Percentiles rank a stretch among this genome's conserved stretches.
Evolutionary conservation across 768 basidiomycete species (phyloP).

Genomic region (Hemileccinum rubropunctum): DNA sequence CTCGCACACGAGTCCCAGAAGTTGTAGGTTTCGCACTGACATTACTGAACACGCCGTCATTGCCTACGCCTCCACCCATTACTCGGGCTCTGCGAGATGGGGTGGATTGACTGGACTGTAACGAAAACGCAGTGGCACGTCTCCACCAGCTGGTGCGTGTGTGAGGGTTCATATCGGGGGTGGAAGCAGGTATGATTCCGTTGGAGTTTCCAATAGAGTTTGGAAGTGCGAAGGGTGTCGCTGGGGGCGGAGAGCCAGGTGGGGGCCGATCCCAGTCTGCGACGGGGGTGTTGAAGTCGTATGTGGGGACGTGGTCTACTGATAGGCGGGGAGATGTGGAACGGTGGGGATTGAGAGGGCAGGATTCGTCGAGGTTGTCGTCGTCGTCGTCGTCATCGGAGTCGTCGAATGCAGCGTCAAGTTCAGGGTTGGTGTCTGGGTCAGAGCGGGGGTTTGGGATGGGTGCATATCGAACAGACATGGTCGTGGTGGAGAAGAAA

Average conservation of each 20-base stretch:
- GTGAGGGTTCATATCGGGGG: slow-evolving; percentile 25
- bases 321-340: slow-evolving; percentile 28
- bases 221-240: slow-evolving; percentile 61
- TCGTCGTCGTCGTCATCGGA: slow-evolving; percentile 66
- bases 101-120: slow-evolving; percentile 42
- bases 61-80: slow-evolving; percentile 65
- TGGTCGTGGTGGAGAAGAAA: slow-evolving; percentile 15
- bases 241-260: slow-evolving; percentile 76
- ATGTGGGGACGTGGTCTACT: slow-evolving; percentile 40
- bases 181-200: slow-evolving; percentile 56
- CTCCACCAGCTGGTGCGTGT: slow-evolving; percentile 48
- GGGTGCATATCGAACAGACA: slow-evolving; percentile 66
- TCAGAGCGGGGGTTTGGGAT: slow-evolving; percentile 57
- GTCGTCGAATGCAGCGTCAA: slow-evolving; percentile 87
- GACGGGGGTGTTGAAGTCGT: slow-evolving; percentile 73
- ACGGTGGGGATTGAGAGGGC: slow-evolving; percentile 45
- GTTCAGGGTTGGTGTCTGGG: slow-evolving; percentile 51
- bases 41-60: slow-evolving; percentile 95
- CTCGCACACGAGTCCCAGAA: slow-evolving; percentile 52
- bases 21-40: slow-evolving; percentile 81
- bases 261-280: slow-evolving; percentile 76
- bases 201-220: slow-evolving; percentile 76
- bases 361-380: slow-evolving; percentile 43
- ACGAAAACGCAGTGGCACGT: slow-evolving; percentile 55
- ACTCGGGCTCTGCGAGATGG: slow-evolving; percentile 31